Base-by-base conservation (phyloP, 345 rosid species). In the Arabis hirsuta region DNA sequence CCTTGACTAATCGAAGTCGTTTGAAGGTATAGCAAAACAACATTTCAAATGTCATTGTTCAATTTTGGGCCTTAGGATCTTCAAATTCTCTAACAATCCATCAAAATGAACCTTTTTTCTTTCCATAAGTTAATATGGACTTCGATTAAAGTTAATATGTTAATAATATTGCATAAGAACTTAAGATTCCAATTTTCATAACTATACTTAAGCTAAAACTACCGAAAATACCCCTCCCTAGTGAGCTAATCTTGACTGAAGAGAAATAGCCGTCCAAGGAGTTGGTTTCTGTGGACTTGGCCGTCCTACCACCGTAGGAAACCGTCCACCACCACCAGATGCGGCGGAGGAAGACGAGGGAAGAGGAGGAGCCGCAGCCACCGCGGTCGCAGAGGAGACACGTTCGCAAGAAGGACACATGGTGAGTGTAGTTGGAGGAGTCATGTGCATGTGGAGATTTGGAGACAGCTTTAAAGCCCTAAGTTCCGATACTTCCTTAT, bases 351-450 rank as follows among this genome's bases (percentile, higher is more conserved):
- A 32, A 11, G 56, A 32, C 8, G 20, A 6, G 14, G 26, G 14
- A 44, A 44, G 55, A 69, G 50, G 14, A 26, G 51, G 19, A 36
- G 14, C 12, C 6, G 65, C 14, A 0, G 45, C 43, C 27, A 4
- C 20, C 4, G 78, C 5, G 9, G 39, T 44, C 11, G 50, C 2
- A 1, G 74, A 86, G 27, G 92, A 82, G 54, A 86, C 94, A 31
- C 97, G 91, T 78, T 91, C 89, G 10, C 96, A 89, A 4, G 97
- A 91, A 43, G 96, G 96, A 66, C 97, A 91, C 97, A 89, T 85
- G 6, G 91, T 86, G 52, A 89, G 94, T 12, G 94, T 91, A 2
- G 96, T 91, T 10, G 96, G 97, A 69, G 97, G 97, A 54, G 81
- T 87, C 90, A 86, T 82, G 24, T 82, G 85, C 94, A 83, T 89